phyloP scores from a whole-genome alignment of 768 basidiomycete species.

The Suillus clintonianus region DNA sequence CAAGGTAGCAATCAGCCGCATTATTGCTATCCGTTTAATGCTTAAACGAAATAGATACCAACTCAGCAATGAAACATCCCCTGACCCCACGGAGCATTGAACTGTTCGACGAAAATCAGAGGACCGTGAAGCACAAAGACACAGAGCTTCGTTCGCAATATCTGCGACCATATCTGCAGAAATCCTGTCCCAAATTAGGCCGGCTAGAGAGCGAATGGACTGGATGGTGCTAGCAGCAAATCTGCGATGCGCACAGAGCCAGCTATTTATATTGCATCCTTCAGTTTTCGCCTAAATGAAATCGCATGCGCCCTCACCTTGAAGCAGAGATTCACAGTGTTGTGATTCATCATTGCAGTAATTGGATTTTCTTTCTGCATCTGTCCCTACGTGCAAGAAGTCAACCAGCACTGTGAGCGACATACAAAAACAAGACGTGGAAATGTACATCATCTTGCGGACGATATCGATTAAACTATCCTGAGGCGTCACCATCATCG shows the following conservation, averaged over 20 bases:
- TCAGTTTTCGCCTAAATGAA: background rate
- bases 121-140: conserved; percentile 27
- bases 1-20: conserved; percentile 26
- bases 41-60: conserved; percentile 3
- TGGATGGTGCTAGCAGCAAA: conserved; percentile 14
- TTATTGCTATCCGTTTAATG: conserved; percentile 24
- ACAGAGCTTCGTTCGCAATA: conserved; percentile 21
- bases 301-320: conserved; percentile 14
- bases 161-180: conserved; percentile 19
- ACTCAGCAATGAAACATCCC: background rate
- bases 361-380: background rate
- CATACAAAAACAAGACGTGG: conserved; percentile 18
- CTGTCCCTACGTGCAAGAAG: conserved; percentile 2
- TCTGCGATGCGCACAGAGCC: conserved; percentile 22
- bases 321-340: conserved; percentile 22
- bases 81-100: conserved; percentile 13
- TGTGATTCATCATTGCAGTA: conserved; percentile 17
- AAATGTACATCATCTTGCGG: conserved; percentile 10
- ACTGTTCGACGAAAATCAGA: conserved; percentile 18
- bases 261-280: conserved; percentile 14
- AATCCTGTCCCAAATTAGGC: conserved; percentile 23
- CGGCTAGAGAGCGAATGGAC: conserved; percentile 21
- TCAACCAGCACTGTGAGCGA: background rate
- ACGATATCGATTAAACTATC: conserved; percentile 18
- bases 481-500: background rate